Evolutionary conservation across 2,329 filamentous ascomycete species (phyloP).

Genomic region (Colletotrichum sp.): DNA sequence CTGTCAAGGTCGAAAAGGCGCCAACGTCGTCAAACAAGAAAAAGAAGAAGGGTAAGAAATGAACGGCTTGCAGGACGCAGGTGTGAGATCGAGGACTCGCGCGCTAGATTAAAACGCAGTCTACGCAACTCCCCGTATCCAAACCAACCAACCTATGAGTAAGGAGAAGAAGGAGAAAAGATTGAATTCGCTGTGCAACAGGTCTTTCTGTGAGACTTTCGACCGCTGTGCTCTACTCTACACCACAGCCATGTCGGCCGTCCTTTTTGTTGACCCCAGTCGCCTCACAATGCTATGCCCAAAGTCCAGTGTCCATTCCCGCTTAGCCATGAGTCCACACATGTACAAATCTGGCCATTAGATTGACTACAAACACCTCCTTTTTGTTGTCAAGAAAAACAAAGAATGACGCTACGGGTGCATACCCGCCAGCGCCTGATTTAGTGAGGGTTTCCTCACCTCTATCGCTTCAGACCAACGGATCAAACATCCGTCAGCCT

Average conservation of each 20-base stretch:
- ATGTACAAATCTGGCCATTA: conserved; percentile 2
- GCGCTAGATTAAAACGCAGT: neutral
- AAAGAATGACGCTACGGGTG: neutral
- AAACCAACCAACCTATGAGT: neutral
- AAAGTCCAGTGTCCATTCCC: conserved; percentile 11
- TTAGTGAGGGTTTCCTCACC: neutral
- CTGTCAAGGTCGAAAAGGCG: conserved; percentile 68
- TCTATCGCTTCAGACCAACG: neutral
- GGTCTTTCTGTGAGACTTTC: neutral
- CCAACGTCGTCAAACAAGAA: conserved; percentile 46
- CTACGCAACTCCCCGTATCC: neutral
- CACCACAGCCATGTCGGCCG: neutral
- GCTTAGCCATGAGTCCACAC: conserved; percentile 6
- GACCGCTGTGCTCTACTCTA: neutral
- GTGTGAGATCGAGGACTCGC: neutral
- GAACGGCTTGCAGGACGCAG: conserved; percentile 14
- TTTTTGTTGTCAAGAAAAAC: neutral
- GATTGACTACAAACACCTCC: neutral
- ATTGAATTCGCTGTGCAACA: neutral
- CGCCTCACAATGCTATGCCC: conserved; percentile 14
- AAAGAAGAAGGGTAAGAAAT: conserved; percentile 62
- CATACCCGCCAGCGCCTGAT: neutral
- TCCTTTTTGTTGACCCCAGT: neutral
- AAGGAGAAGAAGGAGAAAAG: conserved; percentile 1
- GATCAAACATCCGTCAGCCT: neutral